Evolutionary conservation across 257 asterid species (phyloP).

Genomic region (Pogostemon cablin): DNA sequence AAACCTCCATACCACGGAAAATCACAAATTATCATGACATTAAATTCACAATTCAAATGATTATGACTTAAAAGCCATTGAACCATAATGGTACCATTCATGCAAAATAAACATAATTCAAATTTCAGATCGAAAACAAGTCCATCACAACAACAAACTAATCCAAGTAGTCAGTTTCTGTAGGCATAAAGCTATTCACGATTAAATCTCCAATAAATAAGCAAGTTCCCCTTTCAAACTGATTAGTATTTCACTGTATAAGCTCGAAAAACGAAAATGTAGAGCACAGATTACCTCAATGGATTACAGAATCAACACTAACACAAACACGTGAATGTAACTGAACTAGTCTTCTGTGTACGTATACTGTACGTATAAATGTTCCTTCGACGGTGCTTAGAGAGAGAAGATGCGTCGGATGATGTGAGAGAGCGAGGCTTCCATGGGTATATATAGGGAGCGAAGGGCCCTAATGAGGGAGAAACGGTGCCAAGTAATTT

Average conservation of each 20-base stretch:
- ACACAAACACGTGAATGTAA: neutral
- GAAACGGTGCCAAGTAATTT: slow-evolving; percentile 35
- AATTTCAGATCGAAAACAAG: slow-evolving; percentile 31
- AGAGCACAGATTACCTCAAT: slow-evolving; percentile 37
- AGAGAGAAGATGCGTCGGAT: slow-evolving; percentile 25
- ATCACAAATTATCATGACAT: no score
- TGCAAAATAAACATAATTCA: slow-evolving; percentile 19
- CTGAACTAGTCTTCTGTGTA: neutral
- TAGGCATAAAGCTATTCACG: slow-evolving; percentile 11
- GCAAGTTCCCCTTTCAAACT: slow-evolving; percentile 5
- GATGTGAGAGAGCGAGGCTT: slow-evolving; percentile 30
- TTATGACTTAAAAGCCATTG: neutral
- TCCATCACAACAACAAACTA: slow-evolving; percentile 27
- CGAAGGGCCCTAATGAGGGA: slow-evolving; percentile 32
- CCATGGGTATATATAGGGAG: slow-evolving; percentile 67
- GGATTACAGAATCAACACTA: slow-evolving; percentile 40
- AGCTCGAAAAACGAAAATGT: neutral
- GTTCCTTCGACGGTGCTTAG: slow-evolving; percentile 23
- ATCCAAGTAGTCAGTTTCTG: slow-evolving; percentile 32
- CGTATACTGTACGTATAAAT: slow-evolving; percentile 12
- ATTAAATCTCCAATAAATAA: slow-evolving; percentile 35
- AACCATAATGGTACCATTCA: neutral
- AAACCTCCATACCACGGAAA: neutral
- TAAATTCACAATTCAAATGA: neutral
- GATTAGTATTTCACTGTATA: neutral